A percentile compares a stretch with the other conserved stretches of the same genome.
Conservation (phyloP, 148 eudicot species). For the Heliosperma pusillum region DNA sequence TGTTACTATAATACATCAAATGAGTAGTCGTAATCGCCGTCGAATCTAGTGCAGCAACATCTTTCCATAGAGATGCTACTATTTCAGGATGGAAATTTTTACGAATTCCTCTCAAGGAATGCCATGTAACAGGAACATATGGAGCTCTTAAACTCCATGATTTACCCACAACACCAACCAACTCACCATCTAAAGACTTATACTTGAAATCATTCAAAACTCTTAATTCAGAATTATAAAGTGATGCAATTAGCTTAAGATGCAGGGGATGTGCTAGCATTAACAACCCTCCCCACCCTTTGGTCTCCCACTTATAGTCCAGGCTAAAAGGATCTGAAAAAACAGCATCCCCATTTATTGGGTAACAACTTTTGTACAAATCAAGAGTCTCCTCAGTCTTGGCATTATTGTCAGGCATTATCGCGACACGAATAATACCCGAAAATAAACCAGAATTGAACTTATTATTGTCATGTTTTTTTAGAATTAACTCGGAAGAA, state of each 20-base stretch:
- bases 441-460: background rate
- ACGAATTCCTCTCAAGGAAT: constrained; percentile 13
- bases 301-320: constrained; percentile 18
- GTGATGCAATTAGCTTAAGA: constrained; percentile 19
- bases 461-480: background rate
- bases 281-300: constrained; percentile 23
- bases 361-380: constrained; percentile 19
- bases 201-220: constrained; percentile 8
- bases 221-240: background rate
- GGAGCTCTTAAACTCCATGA: constrained; percentile 10
- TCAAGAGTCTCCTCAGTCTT: constrained; percentile 19
- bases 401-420: background rate
- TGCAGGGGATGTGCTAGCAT: constrained; percentile 24
- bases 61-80: constrained; percentile 17
- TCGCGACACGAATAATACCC: background rate
- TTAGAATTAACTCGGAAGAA: background rate
- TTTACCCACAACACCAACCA: constrained; percentile 17
- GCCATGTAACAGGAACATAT: constrained; percentile 17
- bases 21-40: constrained; percentile 7
- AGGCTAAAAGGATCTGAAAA: constrained; percentile 2
- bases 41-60: constrained; percentile 14
- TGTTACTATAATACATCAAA: constrained; percentile 8
- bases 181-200: constrained; percentile 10
- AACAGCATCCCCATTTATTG: constrained; percentile 14
- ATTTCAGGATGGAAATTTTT: constrained; percentile 13